These are phyloP conservation scores for Hymenoscyphus salicellus DNA, from an alignment of 2,329 filamentous ascomycete genomes.

Conservation along the genomic window DNA sequence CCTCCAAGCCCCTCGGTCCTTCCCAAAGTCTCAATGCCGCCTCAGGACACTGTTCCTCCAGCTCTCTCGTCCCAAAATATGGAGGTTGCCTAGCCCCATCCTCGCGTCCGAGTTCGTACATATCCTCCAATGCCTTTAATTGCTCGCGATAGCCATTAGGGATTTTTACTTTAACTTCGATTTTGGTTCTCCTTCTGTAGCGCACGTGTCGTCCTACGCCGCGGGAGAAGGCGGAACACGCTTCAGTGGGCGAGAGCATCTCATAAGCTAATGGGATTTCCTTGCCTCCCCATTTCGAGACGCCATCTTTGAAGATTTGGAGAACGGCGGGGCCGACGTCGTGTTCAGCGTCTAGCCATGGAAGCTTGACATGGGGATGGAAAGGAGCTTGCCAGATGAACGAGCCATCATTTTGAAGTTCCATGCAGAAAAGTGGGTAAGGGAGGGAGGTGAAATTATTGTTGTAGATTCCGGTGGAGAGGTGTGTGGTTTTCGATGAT, in stretches of 20 bases:
- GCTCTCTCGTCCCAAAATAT: conserved; percentile 57
- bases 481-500: conserved; percentile 81
- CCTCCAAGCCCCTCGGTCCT: conserved; percentile 83
- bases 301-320: conserved; percentile 93
- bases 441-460: conserved; percentile 95
- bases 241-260: conserved; percentile 78
- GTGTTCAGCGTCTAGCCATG: conserved; percentile 95
- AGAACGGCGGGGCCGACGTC: conserved; percentile 89
- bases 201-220: conserved; percentile 74
- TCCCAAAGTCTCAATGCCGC: conserved; percentile 85
- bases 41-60: conserved; percentile 64
- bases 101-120: conserved; percentile 48
- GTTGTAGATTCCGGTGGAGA: conserved; percentile 97
- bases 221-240: conserved; percentile 73
- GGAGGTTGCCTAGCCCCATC: conserved; percentile 55
- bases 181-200: conserved; percentile 69
- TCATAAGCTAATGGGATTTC: conserved; percentile 88
- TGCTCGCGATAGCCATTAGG: conserved; percentile 87
- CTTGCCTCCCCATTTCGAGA: conserved; percentile 74
- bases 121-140: conserved; percentile 64
- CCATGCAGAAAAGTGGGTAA: conserved; percentile 95
- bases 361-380: conserved; percentile 81
- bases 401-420: conserved; percentile 76
- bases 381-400: conserved; percentile 95
- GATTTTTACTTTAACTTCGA: conserved; percentile 81